Percentiles rank a stretch among this genome's conserved stretches.
phyloP scores from a whole-genome alignment of 352 stramenopile genomes.

The Thraustotheca clavata region DNA sequence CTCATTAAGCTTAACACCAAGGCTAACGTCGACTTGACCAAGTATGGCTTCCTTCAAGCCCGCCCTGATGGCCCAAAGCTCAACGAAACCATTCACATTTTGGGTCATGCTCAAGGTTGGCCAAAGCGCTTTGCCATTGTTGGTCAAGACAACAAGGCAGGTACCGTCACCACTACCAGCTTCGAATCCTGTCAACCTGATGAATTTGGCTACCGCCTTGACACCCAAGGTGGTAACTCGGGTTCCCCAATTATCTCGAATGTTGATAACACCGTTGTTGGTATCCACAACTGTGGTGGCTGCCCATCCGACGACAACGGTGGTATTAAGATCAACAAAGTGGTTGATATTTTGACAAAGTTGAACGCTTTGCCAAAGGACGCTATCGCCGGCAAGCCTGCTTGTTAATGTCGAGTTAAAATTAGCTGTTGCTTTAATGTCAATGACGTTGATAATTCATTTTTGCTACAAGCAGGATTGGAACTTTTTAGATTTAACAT shows the following conservation, averaged over 20 bases:
- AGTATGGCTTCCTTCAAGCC: constrained; percentile 27
- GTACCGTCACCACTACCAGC: constrained; percentile 31
- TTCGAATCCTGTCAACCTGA: constrained; percentile 28
- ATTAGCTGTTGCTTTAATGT: no score
- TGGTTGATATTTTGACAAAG: constrained; percentile 40
- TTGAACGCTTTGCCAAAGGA: constrained; percentile 35
- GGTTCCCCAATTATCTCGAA: constrained; percentile 46
- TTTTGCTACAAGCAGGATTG: no score
- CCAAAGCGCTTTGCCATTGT: constrained; percentile 26
- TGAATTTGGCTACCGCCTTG: constrained; percentile 50
- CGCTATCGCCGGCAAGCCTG: constrained; percentile 21
- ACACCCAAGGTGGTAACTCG: constrained; percentile 55
- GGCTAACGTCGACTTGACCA: constrained; percentile 11
- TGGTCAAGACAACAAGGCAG: constrained; percentile 24
- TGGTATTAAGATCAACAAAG: constrained; percentile 58
- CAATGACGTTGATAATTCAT: no score
- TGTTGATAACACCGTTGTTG: constrained; percentile 49
- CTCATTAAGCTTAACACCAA: constrained; percentile 36
- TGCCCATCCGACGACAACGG: constrained; percentile 46
- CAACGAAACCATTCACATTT: constrained; percentile 27
- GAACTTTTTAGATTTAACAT: no score
- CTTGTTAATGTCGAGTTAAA: no score
- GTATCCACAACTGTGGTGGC: constrained; percentile 57
- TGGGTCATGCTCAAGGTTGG: constrained; percentile 22
- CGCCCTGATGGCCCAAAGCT: constrained; percentile 21